These are phyloP conservation scores for Cornus controversa DNA, from an alignment of 148 eudicot genomes.

Conservation along the genomic window DNA sequence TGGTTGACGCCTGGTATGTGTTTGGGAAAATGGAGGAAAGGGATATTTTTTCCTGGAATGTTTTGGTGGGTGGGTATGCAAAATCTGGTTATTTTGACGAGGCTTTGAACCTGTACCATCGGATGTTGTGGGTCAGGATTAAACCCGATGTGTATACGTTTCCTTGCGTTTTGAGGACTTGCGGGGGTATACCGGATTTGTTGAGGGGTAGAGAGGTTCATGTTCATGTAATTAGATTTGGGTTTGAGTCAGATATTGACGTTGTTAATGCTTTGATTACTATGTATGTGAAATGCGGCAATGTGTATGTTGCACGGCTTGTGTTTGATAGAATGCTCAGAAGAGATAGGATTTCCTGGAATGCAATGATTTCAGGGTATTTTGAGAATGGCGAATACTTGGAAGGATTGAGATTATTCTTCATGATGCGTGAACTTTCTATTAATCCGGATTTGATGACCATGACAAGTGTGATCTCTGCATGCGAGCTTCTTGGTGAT, in stretches of 20 bases:
- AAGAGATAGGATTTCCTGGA: slow-evolving; percentile 87
- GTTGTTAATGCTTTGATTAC: slow-evolving; percentile 82
- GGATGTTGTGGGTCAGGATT: slow-evolving; percentile 81
- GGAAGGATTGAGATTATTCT: slow-evolving; percentile 63
- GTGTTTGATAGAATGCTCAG: slow-evolving; percentile 71
- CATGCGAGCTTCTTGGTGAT: slow-evolving; percentile 61
- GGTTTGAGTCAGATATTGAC: slow-evolving; percentile 61
- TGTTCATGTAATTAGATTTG: slow-evolving; percentile 70
- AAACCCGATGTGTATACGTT: slow-evolving; percentile 90
- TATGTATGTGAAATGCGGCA: slow-evolving; percentile 87
- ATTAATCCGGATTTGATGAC: slow-evolving; percentile 72
- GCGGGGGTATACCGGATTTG: slow-evolving; percentile 69
- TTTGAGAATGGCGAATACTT: slow-evolving; percentile 60
- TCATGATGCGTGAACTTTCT: slow-evolving; percentile 50
- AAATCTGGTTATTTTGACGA: slow-evolving; percentile 78
- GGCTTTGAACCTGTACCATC: slow-evolving; percentile 71
- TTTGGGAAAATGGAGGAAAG: slow-evolving; percentile 86
- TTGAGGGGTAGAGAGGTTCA: slow-evolving; percentile 79
- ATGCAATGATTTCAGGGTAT: slow-evolving; percentile 84
- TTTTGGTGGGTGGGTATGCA: slow-evolving; percentile 85
- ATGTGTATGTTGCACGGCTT: slow-evolving; percentile 46
- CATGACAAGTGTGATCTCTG: slow-evolving; percentile 84
- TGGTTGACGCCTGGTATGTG: slow-evolving; percentile 90
- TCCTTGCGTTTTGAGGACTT: slow-evolving; percentile 82
- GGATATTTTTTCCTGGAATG: slow-evolving; percentile 89